Conservation (phyloP, 495 filamentous ascomycete species). For the Tuber indicum region DNA sequence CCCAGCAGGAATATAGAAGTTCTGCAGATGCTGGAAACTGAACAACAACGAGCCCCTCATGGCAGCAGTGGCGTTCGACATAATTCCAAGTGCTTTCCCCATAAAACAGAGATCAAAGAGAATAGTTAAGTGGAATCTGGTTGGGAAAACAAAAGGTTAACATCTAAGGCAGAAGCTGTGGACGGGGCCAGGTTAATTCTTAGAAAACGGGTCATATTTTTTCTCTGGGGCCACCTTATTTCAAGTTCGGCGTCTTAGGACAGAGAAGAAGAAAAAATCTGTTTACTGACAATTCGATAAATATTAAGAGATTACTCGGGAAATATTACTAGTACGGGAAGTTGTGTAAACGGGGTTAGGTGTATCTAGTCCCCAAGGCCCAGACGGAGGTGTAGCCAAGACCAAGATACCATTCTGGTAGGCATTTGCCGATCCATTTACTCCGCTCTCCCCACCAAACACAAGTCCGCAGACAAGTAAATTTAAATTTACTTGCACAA, state of each 20-base stretch:
- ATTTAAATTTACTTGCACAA: background rate
- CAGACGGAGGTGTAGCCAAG: background rate
- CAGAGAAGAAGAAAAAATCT: background rate
- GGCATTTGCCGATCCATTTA: background rate
- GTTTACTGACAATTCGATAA: background rate
- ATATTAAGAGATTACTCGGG: background rate
- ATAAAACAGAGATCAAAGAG: background rate
- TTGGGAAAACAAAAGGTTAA: background rate
- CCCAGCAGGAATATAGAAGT: slow-evolving; percentile 77
- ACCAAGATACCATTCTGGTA: background rate
- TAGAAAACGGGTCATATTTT: background rate
- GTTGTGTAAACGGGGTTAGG: background rate
- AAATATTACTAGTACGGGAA: background rate
- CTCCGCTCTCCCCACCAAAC: background rate
- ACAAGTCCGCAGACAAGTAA: background rate
- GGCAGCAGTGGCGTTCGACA: background rate
- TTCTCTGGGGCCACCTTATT: background rate
- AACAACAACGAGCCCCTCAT: background rate
- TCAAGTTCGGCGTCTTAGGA: background rate
- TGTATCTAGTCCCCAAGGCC: background rate
- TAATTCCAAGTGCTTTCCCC: background rate
- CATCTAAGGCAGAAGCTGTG: background rate
- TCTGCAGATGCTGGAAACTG: slow-evolving; percentile 49
- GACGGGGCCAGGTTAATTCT: background rate
- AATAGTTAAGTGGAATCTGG: background rate